Evolutionary conservation across 2,329 filamentous ascomycete genomes (phyloP).

Genomic region (Phialocephala subalpina): DNA sequence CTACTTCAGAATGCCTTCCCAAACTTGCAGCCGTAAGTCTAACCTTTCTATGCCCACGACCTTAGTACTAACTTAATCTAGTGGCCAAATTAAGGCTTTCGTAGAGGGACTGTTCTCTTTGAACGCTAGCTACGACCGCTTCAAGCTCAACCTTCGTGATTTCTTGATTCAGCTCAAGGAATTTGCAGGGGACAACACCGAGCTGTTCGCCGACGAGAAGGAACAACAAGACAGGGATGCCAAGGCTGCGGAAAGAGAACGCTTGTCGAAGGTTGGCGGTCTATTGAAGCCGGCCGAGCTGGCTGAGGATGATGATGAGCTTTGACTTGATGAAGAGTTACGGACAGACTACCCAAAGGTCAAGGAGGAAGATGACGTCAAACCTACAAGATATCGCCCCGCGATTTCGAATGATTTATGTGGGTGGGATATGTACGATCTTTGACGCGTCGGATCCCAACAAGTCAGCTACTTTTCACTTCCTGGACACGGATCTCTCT

Average conservation of each 20-base stretch:
- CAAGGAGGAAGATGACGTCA: constrained; percentile 24
- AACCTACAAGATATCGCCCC: constrained; percentile 27
- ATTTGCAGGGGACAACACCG: constrained; percentile 93
- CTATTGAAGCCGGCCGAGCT: constrained; percentile 97
- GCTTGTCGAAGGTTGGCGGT: constrained; percentile 93
- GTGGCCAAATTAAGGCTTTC: constrained; percentile 86
- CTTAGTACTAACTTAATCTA: constrained; percentile 53
- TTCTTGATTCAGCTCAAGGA: constrained; percentile 98
- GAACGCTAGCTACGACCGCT: constrained; percentile 90
- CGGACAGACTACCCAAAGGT: constrained; percentile 59
- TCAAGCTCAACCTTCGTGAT: constrained; percentile 94
- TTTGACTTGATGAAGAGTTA: constrained; percentile 82
- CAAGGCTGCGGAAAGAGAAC: constrained; percentile 87
- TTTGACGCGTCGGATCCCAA: constrained; percentile 48
- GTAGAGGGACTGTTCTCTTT: constrained; percentile 88
- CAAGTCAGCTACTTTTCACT: constrained; percentile 19
- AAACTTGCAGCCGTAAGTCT: constrained; percentile 85
- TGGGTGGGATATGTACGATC: constrained; percentile 72
- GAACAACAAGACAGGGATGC: constrained; percentile 89
- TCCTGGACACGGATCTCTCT: constrained; percentile 38
- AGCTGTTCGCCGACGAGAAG: constrained; percentile 92
- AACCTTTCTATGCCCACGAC: neutral
- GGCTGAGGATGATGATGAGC: constrained; percentile 83
- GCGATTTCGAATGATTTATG: constrained; percentile 53
- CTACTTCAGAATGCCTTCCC: constrained; percentile 90